phyloP scores from a whole-genome alignment of 352 stramenopile species.

The Vaucheria bursata region DNA sequence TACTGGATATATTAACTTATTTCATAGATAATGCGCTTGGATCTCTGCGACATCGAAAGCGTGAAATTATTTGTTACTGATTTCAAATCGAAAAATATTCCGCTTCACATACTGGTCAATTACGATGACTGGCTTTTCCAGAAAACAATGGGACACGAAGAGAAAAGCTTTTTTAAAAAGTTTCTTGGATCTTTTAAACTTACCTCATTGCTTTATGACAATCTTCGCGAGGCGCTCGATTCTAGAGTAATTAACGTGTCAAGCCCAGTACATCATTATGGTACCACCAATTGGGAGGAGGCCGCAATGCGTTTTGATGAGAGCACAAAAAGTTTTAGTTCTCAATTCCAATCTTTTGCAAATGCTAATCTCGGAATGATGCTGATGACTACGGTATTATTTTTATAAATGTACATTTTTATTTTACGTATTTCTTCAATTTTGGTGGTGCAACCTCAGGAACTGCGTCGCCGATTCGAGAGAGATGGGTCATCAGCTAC shows the following conservation, averaged over 20 bases:
- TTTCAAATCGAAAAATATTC: neutral
- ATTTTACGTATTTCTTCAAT: no score
- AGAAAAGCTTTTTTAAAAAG: neutral
- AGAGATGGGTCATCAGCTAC: neutral
- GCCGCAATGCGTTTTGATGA: no score
- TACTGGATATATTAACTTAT: neutral
- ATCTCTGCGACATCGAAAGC: neutral
- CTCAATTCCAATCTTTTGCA: no score
- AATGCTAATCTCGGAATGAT: no score
- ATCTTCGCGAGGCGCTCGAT: neutral
- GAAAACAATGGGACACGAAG: neutral
- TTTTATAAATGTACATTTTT: no score
- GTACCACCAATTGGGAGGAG: neutral
- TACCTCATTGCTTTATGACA: constrained; percentile 3
- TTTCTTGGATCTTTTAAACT: neutral
- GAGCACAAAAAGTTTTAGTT: no score
- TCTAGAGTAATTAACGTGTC: constrained; percentile 5
- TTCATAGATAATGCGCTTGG: constrained; percentile 7
- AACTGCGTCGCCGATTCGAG: neutral
- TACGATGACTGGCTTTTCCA: neutral
- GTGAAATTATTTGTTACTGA: neutral
- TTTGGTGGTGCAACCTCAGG: neutral
- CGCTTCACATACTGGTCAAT: constrained; percentile 6
- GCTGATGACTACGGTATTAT: no score
- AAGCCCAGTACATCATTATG: neutral